Base-by-base conservation (phyloP, 1,284 basidiomycete species). In the Athelia psychrophila region DNA sequence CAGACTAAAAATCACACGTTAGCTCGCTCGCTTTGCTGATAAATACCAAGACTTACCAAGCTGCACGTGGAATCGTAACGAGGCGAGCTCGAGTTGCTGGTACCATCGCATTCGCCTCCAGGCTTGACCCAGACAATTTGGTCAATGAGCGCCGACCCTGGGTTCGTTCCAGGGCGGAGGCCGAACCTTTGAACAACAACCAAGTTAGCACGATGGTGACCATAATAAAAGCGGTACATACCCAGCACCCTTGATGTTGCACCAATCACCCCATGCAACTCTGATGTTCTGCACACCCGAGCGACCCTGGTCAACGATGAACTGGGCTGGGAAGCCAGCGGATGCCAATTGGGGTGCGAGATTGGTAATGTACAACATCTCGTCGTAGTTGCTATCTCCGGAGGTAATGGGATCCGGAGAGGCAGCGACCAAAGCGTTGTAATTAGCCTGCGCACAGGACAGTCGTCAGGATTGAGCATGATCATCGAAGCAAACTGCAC, bases 371-470 rank as follows among this genome's bases (percentile, higher is more conserved):
- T 84, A 84, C 64, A 73, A 79, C 35, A 74, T 64, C 67, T 85
- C 83, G 61, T 84, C 83, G 67, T 78, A 83, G 74, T 82, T 83
- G 27, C 73, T 56, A 67, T 84, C 75, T 51, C 76, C 76, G 58
- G 77, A 74, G 30, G 82, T 84, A 64, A 81, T 75, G 13, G 81
- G 80, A 64, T 85, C 83, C 54, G 82, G 80, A 36, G 66, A 65
- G 15, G 72, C 60, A n/a, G 80, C 75, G 52, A 57, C 66, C 30
- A 84, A 70, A 25, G 81, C 76, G 58, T 84, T 84, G 71, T 82
- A 84, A 73, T 84, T 84, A 52, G 82, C 79, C n/a, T n/a, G n/a
- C n/a, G n/a, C n/a, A n/a, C n/a, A n/a, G n/a, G 51, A 84, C 81
- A 67, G 84, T 66, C 67, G 49, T 27, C 6, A 12, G 33, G 18